phyloP scores from a whole-genome alignment of 768 basidiomycete species.

The Leucosporidium creatinivorum region DNA sequence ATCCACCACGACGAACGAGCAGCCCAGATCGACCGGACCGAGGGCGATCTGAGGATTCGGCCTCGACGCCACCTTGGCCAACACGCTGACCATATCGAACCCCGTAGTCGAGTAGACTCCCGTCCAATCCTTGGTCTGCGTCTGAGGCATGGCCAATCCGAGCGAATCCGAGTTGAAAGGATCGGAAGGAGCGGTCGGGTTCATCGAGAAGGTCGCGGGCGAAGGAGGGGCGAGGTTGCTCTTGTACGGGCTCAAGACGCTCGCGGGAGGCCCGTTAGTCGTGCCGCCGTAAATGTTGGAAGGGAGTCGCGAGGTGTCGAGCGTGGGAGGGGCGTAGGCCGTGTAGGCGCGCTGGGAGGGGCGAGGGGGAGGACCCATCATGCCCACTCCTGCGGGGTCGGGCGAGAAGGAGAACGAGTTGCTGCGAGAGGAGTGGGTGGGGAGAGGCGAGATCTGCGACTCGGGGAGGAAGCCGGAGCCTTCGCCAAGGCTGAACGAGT shows the following conservation, averaged over 20 bases:
- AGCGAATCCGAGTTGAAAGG: slow-evolving; percentile 31
- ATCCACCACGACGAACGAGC: slow-evolving; percentile 87
- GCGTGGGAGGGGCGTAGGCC: background rate
- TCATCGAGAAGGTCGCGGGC: background rate
- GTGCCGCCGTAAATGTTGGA: slow-evolving; percentile 34
- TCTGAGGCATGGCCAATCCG: slow-evolving; percentile 14
- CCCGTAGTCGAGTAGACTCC: slow-evolving; percentile 79
- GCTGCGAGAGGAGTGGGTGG: background rate
- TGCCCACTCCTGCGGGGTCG: background rate
- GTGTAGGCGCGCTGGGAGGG: background rate
- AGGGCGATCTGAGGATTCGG: slow-evolving; percentile 66
- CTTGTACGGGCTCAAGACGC: slow-evolving; percentile 13
- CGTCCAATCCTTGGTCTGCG: slow-evolving; percentile 13
- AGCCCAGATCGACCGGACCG: slow-evolving; percentile 86
- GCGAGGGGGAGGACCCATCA: slow-evolving; percentile 1
- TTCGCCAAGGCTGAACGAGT: background rate
- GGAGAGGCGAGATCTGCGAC: background rate
- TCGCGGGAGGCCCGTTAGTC: slow-evolving; percentile 14
- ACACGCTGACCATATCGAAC: slow-evolving; percentile 77
- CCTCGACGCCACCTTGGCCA: slow-evolving; percentile 67
- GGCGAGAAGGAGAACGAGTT: background rate
- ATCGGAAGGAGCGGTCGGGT: slow-evolving; percentile 10
- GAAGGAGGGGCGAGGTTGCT: background rate
- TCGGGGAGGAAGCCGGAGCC: background rate
- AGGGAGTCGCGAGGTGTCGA: slow-evolving; percentile 5